phyloP scores from a whole-genome alignment of 75 land plant species.

The Isoetes taiwanensis region DNA sequence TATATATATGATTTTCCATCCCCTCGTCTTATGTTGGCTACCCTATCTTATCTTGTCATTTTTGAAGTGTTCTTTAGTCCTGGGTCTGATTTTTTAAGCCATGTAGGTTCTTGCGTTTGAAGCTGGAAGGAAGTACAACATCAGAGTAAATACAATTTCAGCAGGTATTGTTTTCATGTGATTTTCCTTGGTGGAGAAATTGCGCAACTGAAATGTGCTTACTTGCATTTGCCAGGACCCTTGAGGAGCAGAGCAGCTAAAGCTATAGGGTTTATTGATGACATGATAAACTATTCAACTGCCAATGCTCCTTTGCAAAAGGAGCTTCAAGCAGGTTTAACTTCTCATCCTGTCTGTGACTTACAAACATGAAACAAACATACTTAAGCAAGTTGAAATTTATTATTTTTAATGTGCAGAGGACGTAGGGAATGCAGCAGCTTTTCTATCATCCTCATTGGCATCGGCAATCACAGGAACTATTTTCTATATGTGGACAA shows the following conservation, averaged over 20 bases:
- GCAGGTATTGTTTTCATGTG: too few relatives aligned
- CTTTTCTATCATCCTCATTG: conserved; percentile 82
- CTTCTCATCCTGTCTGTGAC: background rate
- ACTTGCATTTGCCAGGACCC: conserved; percentile 52
- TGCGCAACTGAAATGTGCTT: too few relatives aligned
- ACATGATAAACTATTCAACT: conserved; percentile 77
- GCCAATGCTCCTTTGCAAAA: conserved; percentile 92
- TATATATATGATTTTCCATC: too few relatives aligned
- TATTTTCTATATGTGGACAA: conserved; percentile 88
- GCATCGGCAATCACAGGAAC: conserved; percentile 88
- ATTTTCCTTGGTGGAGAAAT: too few relatives aligned
- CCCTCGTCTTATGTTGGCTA: too few relatives aligned
- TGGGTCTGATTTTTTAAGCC: too few relatives aligned
- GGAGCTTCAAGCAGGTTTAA: conserved; percentile 77
- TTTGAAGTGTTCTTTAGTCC: too few relatives aligned
- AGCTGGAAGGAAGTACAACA: conserved; percentile 68
- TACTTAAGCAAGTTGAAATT: background rate
- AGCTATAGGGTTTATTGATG: conserved; percentile 96
- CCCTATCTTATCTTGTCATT: too few relatives aligned
- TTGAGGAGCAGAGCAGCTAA: conserved; percentile 95
- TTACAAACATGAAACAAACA: background rate
- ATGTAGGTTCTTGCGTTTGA: conserved; percentile 93
- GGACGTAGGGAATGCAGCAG: conserved; percentile 91
- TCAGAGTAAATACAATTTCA: conserved; percentile 91
- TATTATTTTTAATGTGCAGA: conserved; percentile 32